These are phyloP conservation scores for Globisporangium parvum DNA, from an alignment of 352 stramenopile genomes.

Conservation along the genomic window DNA sequence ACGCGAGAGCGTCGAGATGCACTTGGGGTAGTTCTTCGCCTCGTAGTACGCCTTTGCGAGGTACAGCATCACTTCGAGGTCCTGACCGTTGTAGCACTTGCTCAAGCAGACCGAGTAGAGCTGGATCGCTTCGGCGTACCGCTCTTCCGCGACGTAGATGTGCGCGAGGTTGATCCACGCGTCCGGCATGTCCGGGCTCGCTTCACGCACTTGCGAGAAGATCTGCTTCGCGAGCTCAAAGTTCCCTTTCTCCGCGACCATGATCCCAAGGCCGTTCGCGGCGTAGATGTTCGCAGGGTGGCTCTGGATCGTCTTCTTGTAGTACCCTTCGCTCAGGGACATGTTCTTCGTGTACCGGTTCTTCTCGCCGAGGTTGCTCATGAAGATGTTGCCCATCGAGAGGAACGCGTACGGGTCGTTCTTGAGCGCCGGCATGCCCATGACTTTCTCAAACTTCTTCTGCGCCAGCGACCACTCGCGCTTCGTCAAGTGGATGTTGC, in stretches of 20 bases:
- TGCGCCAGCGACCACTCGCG: conserved; percentile 94
- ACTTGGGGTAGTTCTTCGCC: conserved; percentile 86
- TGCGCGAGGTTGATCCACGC: conserved; percentile 96
- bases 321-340: conserved; percentile 92
- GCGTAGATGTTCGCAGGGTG: conserved; percentile 94
- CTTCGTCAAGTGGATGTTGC: conserved; percentile 94
- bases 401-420: conserved; percentile 96
- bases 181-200: conserved; percentile 93
- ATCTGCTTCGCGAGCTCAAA: conserved; percentile 95
- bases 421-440: conserved; percentile 93
- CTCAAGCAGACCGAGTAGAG: conserved; percentile 92
- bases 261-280: conserved; percentile 96
- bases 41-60: conserved; percentile 88
- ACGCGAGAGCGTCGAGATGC: conserved; percentile 75
- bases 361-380: conserved; percentile 95
- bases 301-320: conserved; percentile 92
- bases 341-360: conserved; percentile 96
- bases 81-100: conserved; percentile 88
- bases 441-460: conserved; percentile 91
- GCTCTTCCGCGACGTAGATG: conserved; percentile 95
- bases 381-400: conserved; percentile 98
- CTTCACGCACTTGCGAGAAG: conserved; percentile 95
- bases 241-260: conserved; percentile 97
- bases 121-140: conserved; percentile 94
- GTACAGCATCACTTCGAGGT: conserved; percentile 75